Percentiles rank a stretch among this genome's conserved stretches.
These are phyloP conservation scores for Pleodorina starrii DNA, from an alignment of 139 green algal genomes.

Conservation along the genomic window DNA sequence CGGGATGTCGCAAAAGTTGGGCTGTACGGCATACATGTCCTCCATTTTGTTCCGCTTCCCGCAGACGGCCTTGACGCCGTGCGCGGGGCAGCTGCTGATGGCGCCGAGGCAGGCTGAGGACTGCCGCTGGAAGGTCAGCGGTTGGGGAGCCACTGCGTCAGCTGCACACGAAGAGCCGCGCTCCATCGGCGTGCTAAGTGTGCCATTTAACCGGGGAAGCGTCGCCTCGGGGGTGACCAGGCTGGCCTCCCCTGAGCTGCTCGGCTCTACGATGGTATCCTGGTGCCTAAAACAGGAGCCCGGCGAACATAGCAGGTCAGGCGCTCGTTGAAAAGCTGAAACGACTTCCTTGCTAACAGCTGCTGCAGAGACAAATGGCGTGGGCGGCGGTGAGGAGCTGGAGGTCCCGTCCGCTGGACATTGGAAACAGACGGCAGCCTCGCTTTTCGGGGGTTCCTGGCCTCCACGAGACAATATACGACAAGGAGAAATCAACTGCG, in stretches of 20 bases:
- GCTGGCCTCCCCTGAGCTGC: slow-evolving; percentile 23
- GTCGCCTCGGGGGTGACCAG: not conserved
- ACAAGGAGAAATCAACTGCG: not conserved
- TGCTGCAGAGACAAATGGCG: slow-evolving; percentile 27
- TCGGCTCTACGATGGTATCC: slow-evolving; percentile 37
- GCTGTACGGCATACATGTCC: slow-evolving; percentile 71
- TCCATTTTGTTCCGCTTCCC: slow-evolving; percentile 83
- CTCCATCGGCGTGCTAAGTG: slow-evolving; percentile 3
- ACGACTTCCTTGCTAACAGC: slow-evolving; percentile 17
- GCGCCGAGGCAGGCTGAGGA: slow-evolving; percentile 15
- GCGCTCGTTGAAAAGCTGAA: slow-evolving; percentile 25
- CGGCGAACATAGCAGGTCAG: not conserved
- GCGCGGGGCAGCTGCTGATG: slow-evolving; percentile 55
- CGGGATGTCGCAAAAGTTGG: slow-evolving; percentile 68
- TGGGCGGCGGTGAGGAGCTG: slow-evolving; percentile 1
- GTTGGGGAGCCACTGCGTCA: not conserved
- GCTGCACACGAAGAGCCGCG: not conserved
- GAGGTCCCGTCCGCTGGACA: not conserved
- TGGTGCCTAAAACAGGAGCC: slow-evolving; percentile 38
- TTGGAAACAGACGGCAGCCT: not conserved
- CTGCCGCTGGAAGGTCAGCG: not conserved
- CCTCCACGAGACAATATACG: not conserved
- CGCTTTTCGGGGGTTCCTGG: not conserved
- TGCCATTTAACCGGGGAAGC: not conserved
- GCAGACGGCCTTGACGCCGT: slow-evolving; percentile 77